phyloP scores from a whole-genome alignment of 305 asterid genomes.

The Nicotiana rustica region DNA sequence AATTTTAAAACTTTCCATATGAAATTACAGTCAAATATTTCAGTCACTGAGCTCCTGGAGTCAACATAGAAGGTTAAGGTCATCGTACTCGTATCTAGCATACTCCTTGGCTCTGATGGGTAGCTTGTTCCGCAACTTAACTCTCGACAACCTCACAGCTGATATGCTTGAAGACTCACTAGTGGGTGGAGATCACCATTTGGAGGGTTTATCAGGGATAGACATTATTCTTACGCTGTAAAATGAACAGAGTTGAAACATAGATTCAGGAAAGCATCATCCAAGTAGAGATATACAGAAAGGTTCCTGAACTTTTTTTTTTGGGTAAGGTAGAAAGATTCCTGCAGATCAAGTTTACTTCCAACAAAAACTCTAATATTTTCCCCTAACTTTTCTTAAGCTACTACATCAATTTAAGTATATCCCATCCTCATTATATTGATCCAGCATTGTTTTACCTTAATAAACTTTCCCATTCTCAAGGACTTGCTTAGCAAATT shows the following conservation, averaged over 20 bases:
- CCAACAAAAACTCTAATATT: not conserved
- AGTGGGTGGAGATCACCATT: not conserved
- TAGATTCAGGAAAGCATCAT: conserved; percentile 8
- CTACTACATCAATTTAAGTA: not conserved
- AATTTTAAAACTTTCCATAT: conserved; percentile 3
- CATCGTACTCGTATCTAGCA: not conserved
- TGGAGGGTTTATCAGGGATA: not conserved
- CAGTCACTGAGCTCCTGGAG: not conserved
- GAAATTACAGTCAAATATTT: not conserved
- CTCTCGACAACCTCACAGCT: not conserved
- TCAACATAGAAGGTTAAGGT: conserved; percentile 21
- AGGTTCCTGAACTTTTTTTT: not conserved
- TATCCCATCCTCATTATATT: not conserved
- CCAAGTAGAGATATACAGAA: not conserved
- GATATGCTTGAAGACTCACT: not conserved
- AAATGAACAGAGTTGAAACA: not conserved
- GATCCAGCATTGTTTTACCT: not conserved
- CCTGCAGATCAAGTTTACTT: not conserved
- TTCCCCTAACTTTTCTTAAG: not conserved
- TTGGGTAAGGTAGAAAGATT: not conserved
- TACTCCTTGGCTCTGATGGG: not conserved
- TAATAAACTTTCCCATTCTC: not conserved
- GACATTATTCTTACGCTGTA: not conserved
- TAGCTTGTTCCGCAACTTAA: conserved; percentile 7
- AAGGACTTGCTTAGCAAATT: not conserved